Conservation (phyloP, 2,329 filamentous ascomycete species). For the Fusarium tuaranense region DNA sequence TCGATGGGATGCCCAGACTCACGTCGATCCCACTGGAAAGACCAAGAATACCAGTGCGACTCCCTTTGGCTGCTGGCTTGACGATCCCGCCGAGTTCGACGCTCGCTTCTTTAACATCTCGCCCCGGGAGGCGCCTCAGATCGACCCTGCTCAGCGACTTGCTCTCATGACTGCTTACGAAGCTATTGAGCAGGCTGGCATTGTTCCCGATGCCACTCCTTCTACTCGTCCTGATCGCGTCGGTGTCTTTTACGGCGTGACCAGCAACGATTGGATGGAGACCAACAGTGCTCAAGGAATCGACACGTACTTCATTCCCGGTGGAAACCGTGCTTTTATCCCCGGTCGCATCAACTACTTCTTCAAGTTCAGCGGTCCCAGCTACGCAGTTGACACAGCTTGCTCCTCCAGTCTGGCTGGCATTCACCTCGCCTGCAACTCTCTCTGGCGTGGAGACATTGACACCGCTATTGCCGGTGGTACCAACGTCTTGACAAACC, state of each 20-base stretch:
- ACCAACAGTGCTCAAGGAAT: conserved; percentile 78
- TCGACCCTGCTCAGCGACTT: conserved; percentile 75
- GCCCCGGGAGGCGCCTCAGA: conserved; percentile 52
- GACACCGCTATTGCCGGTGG: conserved; percentile 86
- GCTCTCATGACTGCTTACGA: conserved; percentile 76
- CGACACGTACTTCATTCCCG: conserved; percentile 66
- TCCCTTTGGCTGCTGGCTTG: conserved; percentile 62
- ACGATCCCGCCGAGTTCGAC: conserved; percentile 75
- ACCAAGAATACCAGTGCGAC: conserved; percentile 67
- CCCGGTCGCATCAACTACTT: conserved; percentile 79
- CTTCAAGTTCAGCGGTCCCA: conserved; percentile 81
- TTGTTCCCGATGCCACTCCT: conserved; percentile 71
- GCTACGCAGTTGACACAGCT: conserved; percentile 80
- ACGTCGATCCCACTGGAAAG: conserved; percentile 67
- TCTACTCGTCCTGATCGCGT: conserved; percentile 69
- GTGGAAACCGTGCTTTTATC: conserved; percentile 58
- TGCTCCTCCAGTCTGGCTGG: conserved; percentile 81
- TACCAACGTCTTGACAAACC: conserved; percentile 75
- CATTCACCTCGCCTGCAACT: conserved; percentile 76
- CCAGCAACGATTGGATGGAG: conserved; percentile 84
- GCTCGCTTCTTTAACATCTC: conserved; percentile 80
- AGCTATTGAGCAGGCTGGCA: conserved; percentile 74
- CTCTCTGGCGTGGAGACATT: conserved; percentile 77
- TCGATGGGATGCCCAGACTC: conserved; percentile 37
- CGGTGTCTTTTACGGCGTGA: conserved; percentile 81